phyloP scores from a whole-genome alignment of 352 stramenopile species.

The Globisporangium cystogenes region DNA sequence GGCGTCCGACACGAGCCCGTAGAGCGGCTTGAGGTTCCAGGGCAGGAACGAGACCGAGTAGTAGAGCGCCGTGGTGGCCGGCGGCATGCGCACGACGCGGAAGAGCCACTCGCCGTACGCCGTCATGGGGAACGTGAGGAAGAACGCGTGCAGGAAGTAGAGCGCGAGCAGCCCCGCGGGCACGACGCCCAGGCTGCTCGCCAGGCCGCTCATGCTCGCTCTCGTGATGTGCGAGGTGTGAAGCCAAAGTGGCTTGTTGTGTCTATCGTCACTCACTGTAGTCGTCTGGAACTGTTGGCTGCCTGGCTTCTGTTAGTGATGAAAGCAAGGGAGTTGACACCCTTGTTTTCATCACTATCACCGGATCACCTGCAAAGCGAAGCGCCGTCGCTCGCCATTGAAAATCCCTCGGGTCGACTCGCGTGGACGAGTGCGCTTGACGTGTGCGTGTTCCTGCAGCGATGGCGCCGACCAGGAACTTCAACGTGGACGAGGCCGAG shows the following conservation, averaged over 20 bases:
- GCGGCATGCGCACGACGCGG: constrained; percentile 68
- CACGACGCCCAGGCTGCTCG: constrained; percentile 16
- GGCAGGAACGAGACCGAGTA: constrained; percentile 81
- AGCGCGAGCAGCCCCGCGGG: constrained; percentile 54
- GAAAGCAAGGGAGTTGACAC: neutral
- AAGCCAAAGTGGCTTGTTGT: neutral
- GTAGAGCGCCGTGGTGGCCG: constrained; percentile 72
- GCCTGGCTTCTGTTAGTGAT: neutral
- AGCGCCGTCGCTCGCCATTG: neutral
- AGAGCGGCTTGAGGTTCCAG: constrained; percentile 85
- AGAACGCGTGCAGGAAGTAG: constrained; percentile 79
- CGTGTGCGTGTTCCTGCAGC: neutral
- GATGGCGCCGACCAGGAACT: constrained; percentile 54
- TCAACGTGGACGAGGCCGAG: constrained; percentile 75
- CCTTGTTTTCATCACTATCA: neutral
- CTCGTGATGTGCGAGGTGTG: neutral
- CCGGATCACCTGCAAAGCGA: neutral
- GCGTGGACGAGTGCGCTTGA: neutral
- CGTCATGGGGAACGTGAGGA: constrained; percentile 70
- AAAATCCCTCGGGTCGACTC: too few species aligned
- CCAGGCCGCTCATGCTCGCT: neutral
- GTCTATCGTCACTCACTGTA: too few species aligned
- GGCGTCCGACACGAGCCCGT: constrained; percentile 71
- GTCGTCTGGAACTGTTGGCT: neutral
- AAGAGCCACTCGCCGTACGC: constrained; percentile 78